A percentile compares a stretch with the other conserved stretches of the same genome.
phyloP scores from a whole-genome alignment of 2,329 filamentous ascomycete genomes.

The Talaromyces piceae region DNA sequence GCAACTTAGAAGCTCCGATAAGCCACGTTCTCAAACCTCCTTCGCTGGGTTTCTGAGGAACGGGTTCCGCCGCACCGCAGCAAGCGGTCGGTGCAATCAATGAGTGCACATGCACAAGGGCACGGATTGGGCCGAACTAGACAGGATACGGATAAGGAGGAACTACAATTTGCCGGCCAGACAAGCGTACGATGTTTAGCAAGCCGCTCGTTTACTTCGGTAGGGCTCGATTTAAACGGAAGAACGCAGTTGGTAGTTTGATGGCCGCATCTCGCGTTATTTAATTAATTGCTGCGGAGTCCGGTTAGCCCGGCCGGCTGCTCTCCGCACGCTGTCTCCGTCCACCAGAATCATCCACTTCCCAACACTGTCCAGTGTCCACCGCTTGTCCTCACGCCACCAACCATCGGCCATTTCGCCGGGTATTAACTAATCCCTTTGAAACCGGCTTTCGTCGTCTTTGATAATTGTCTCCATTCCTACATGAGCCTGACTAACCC shows the following conservation, averaged over 20 bases:
- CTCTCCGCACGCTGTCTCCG: background rate
- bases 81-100: background rate
- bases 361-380: background rate
- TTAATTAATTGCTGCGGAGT: background rate
- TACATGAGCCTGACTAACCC: constrained; percentile 38
- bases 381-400: background rate
- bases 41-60: background rate
- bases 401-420: background rate
- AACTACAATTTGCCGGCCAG: background rate
- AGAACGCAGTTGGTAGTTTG: background rate
- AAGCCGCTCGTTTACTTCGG: too few relatives aligned
- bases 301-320: background rate
- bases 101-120: background rate
- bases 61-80: background rate
- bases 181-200: too few relatives aligned
- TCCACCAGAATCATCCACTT: background rate
- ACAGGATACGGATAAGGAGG: background rate
- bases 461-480: background rate
- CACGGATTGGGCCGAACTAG: too few relatives aligned
- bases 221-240: too few relatives aligned
- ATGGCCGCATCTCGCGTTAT: too few relatives aligned
- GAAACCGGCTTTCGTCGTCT: background rate
- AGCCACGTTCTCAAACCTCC: background rate
- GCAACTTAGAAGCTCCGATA: background rate
- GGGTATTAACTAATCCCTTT: background rate